Evolutionary conservation across 768 basidiomycete genomes (phyloP).

Genomic region (Rhodotorula paludigena): DNA sequence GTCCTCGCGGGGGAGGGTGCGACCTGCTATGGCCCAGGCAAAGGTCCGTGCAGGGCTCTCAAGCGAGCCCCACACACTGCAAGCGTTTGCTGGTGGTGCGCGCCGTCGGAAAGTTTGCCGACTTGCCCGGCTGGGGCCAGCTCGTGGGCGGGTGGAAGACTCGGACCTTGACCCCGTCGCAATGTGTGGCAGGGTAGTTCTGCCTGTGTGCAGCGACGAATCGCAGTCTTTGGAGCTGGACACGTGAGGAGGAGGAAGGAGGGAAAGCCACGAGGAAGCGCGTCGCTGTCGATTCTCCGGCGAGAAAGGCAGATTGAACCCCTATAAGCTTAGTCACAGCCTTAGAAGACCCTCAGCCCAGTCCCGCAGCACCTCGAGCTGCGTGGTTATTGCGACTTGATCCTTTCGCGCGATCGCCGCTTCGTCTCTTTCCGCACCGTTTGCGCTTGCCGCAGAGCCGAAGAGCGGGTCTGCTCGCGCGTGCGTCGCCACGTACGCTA

Average conservation of each 20-base stretch:
- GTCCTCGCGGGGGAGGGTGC: slow-evolving; percentile 1
- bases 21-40: neutral
- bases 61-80: neutral
- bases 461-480: too few relatives aligned
- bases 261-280: neutral
- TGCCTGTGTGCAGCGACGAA: slow-evolving; percentile 24
- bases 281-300: too few relatives aligned
- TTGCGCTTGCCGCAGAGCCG: too few relatives aligned
- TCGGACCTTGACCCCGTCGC: slow-evolving; percentile 36
- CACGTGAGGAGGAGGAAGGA: neutral
- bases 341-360: too few relatives aligned
- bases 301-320: neutral
- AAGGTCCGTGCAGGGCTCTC: neutral
- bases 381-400: too few relatives aligned
- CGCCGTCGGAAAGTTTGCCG: slow-evolving; percentile 17
- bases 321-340: neutral
- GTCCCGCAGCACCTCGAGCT: too few relatives aligned
- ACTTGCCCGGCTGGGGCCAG: slow-evolving; percentile 8
- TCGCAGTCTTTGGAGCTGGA: slow-evolving; percentile 27
- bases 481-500: too few relatives aligned
- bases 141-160: slow-evolving; percentile 10
- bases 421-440: too few relatives aligned
- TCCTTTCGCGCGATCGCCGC: too few relatives aligned
- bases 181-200: too few relatives aligned
- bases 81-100: slow-evolving; percentile 16